Conservation (phyloP, 163 green algal species). For the Volvox carteri region DNA sequence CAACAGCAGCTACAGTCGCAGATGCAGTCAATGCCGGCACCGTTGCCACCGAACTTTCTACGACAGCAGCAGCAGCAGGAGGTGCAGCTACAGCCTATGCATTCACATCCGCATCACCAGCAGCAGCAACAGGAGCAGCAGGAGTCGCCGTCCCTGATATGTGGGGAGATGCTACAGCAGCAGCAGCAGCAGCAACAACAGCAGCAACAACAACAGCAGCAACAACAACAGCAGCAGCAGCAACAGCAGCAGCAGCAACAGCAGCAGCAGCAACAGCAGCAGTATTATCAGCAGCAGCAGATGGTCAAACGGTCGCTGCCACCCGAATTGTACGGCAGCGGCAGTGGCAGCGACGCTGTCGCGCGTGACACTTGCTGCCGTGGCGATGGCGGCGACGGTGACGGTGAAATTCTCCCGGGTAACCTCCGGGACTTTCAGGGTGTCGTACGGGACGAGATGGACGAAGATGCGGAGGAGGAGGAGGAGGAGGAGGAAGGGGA, state of each 20-base stretch:
- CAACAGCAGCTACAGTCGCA: not conserved
- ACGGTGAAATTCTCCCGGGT: no score
- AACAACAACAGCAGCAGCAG: not conserved
- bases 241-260: not conserved
- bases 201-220: not conserved
- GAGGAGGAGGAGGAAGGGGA: not conserved
- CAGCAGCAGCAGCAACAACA: not conserved
- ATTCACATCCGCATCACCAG: no score
- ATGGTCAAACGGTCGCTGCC: not conserved
- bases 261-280: not conserved
- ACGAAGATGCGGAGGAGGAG: not conserved
- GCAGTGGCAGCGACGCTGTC: not conserved
- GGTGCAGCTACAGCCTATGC: not conserved
- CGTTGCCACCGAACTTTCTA: not conserved
- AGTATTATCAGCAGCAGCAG: not conserved
- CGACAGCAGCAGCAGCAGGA: not conserved
- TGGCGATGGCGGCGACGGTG: not conserved
- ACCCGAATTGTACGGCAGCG: not conserved
- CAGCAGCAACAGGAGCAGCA: not conserved
- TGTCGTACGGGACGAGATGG: not conserved
- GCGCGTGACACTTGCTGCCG: not conserved
- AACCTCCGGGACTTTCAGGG: no score
- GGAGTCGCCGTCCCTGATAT: not conserved
- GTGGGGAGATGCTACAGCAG: not conserved
- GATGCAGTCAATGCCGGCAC: not conserved